Evolutionary conservation across 192 early-diverging fungal species (phyloP).

Genomic region (Powellomyces hirtus): DNA sequence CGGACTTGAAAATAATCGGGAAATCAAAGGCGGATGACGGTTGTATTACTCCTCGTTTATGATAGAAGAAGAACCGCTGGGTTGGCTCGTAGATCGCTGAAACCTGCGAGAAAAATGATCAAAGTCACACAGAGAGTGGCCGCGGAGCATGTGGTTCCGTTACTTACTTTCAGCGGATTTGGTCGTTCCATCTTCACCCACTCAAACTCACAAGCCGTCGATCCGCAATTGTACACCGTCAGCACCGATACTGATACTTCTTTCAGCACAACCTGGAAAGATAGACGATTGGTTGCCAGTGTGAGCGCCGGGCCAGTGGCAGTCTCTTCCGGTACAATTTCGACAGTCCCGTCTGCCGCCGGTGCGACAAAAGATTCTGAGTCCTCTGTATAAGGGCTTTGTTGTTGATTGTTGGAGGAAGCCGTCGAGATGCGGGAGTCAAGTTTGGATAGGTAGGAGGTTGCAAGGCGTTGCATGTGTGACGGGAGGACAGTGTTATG

Average conservation of each 20-base stretch:
- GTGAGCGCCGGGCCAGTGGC: conserved; percentile 2
- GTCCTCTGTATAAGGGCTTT: too few species aligned
- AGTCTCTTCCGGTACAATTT: neutral
- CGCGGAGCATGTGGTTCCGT: neutral
- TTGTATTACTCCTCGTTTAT: conserved; percentile 45
- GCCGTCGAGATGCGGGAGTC: neutral
- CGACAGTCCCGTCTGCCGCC: neutral
- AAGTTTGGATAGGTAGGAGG: conserved; percentile 23
- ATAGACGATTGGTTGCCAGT: conserved; percentile 17
- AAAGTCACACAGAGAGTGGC: neutral
- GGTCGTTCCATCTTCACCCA: conserved; percentile 27
- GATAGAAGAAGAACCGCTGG: conserved; percentile 49
- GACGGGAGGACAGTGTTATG: conserved; percentile 6
- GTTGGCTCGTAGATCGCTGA: conserved; percentile 31
- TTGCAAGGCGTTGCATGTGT: conserved; percentile 26
- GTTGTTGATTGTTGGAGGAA: too few species aligned
- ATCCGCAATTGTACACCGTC: conserved; percentile 48
- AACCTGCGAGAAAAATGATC: conserved; percentile 14
- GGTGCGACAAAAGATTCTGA: too few species aligned
- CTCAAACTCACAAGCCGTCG: conserved; percentile 41
- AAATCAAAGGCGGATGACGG: conserved; percentile 53
- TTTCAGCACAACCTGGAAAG: conserved; percentile 33
- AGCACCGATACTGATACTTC: conserved; percentile 37
- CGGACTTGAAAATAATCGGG: conserved; percentile 47
- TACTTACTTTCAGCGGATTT: conserved; percentile 40